Base-by-base conservation (phyloP, 345 rosid genomes). In the Jatropha curcas region DNA sequence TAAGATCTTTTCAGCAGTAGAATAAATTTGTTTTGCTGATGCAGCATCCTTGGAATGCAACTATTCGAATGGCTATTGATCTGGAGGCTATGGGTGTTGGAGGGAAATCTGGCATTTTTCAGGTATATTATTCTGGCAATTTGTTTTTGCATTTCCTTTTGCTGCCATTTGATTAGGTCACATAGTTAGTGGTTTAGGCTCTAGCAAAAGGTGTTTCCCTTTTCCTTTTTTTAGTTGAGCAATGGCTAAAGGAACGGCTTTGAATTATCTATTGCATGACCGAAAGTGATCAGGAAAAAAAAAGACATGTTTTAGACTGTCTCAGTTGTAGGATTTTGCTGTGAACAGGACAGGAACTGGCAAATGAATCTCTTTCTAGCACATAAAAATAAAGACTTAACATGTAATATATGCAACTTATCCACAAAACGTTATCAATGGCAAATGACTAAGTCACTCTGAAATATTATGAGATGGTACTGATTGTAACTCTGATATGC, bases 1-100 rank as follows among this genome's bases (percentile, higher is more conserved):
- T n/a, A 58, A 64, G 60, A 27, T 24, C 31, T 60, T 46, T 48
- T 0, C 8, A 51, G 71, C 28, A 43, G 39, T 50, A 57, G 27
- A 56, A 39, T 83, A 24, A 74, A 31, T 48, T 75, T 50, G 65
- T 70, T 71, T 72, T 65, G 24, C 62, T 75, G 30, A 28, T 84
- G 79, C 88, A 95, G 98, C 98, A 95, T 84, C 98, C 97, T 30
- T 95, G 94, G 98, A 89, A 89, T 80, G 61, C 73, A 74, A 88
- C 92, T 71, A 60, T 95, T 75, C 89, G 82, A 48, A 52, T 89
- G 85, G 99, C 97, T 76, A 63, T 94, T 76, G 98, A 94, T 86
- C 76, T 94, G 81, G 98, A 94, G 83, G 96, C 98, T 72, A 94
- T 94, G 98, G 98, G 97, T 46, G 69, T 86, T 43, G 98, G 98